phyloP scores from a whole-genome alignment of 306 rosid genomes.

The Acacia acuminata region DNA sequence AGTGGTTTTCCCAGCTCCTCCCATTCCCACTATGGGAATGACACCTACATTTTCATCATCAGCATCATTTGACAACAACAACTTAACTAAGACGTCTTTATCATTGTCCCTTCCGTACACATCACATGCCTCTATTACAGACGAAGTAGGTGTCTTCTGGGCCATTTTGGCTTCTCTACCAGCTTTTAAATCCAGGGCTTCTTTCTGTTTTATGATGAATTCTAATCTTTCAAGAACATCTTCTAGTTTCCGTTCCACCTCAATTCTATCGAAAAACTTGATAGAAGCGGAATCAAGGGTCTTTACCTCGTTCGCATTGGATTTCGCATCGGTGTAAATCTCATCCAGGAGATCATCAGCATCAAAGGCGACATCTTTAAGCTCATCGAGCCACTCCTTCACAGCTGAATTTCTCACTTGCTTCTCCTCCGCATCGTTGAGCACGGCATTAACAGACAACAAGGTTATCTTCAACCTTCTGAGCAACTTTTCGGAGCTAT shows the following conservation, averaged over 20 bases:
- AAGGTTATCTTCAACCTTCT: slow-evolving; percentile 41
- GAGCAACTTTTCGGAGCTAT: slow-evolving; percentile 32
- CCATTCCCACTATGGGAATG: slow-evolving; percentile 36
- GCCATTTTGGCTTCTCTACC: not conserved
- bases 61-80: not conserved
- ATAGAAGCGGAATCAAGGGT: not conserved
- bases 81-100: not conserved
- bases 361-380: slow-evolving; percentile 39
- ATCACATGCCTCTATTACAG: slow-evolving; percentile 20
- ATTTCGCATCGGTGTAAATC: not conserved
- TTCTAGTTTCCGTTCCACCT: not conserved
- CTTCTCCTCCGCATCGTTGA: slow-evolving; percentile 51
- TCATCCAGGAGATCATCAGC: slow-evolving; percentile 34
- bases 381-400: slow-evolving; percentile 53
- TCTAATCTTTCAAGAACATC: slow-evolving; percentile 11
- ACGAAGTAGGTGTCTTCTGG: not conserved
- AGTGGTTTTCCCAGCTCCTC: slow-evolving; percentile 41
- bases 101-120: slow-evolving; percentile 19
- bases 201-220: not conserved
- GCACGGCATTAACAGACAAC: slow-evolving; percentile 38
- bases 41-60: not conserved
- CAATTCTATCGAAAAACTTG: not conserved
- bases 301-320: not conserved
- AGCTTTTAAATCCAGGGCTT: not conserved
- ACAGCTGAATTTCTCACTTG: slow-evolving; percentile 40